These are phyloP conservation scores for Capsicum baccatum DNA, from an alignment of 257 asterid genomes.

Conservation along the genomic window DNA sequence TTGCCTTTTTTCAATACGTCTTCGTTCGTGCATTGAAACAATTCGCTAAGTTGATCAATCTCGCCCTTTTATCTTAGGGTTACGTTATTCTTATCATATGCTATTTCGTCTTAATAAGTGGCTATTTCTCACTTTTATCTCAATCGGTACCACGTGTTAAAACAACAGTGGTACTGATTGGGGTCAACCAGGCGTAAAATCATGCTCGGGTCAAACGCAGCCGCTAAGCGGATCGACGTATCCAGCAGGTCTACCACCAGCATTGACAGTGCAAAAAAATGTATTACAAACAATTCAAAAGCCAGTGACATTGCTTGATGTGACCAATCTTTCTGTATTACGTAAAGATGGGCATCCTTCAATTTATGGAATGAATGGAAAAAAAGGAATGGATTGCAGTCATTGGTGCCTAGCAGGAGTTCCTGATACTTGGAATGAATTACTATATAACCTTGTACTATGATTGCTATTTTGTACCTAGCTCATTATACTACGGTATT, in stretches of 20 bases:
- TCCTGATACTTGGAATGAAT: constrained; percentile 86
- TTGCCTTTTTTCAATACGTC: neutral
- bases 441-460: constrained; percentile 64
- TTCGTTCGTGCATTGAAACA: neutral
- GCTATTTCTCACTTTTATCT: too few species aligned
- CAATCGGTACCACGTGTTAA: too few species aligned
- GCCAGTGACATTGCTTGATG: constrained; percentile 60
- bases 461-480: neutral
- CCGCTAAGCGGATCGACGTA: constrained; percentile 64
- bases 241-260: constrained; percentile 73
- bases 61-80: neutral
- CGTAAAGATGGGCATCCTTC: constrained; percentile 96
- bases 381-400: constrained; percentile 69
- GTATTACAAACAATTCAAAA: constrained; percentile 58
- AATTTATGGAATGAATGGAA: constrained; percentile 58
- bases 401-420: constrained; percentile 96
- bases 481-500: too few species aligned
- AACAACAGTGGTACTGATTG: constrained; percentile 66
- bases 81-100: too few species aligned
- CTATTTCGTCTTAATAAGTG: too few species aligned
- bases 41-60: neutral
- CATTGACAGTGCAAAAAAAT: constrained; percentile 59
- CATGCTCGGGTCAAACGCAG: constrained; percentile 54
- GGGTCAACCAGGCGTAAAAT: constrained; percentile 63
- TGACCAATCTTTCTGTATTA: constrained; percentile 72